These are phyloP conservation scores for Fraxinus quadrangulata DNA, from an alignment of 257 asterid species.

Conservation along the genomic window DNA sequence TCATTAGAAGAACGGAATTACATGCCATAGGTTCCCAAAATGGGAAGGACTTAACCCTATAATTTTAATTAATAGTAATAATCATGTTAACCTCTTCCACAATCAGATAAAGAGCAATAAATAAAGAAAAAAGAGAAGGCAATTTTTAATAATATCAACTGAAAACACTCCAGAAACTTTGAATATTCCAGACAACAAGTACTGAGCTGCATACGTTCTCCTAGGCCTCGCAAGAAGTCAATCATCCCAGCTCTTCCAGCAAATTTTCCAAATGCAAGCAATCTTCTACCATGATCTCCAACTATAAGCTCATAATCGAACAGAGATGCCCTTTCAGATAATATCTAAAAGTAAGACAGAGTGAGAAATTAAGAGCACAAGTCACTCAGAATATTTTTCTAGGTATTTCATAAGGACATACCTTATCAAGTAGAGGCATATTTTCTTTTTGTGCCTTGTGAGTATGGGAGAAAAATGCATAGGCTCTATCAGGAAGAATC, in stretches of 20 bases:
- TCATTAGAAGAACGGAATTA: not conserved
- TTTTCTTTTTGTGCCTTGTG: conserved; percentile 95
- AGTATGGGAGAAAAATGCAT: conserved; percentile 93
- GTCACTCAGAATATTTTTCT: not conserved
- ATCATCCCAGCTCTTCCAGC: conserved; percentile 97
- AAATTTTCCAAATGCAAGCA: conserved; percentile 87
- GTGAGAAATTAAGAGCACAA: conserved; percentile 13
- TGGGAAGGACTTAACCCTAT: not conserved
- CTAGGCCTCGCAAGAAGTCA: conserved; percentile 80
- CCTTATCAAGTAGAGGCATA: conserved; percentile 98
- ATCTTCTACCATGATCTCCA: conserved; percentile 81
- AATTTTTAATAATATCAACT: not conserved
- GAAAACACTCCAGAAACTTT: conserved; percentile 6
- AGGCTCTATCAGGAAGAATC: conserved; percentile 88
- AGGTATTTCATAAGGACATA: conserved; percentile 29
- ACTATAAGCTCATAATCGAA: conserved; percentile 93
- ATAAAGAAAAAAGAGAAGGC: not conserved
- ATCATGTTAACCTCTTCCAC: not conserved
- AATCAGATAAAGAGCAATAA: not conserved
- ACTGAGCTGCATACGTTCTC: conserved; percentile 57
- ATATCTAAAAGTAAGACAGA: conserved; percentile 44
- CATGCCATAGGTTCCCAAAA: conserved; percentile 1
- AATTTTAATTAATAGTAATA: not conserved
- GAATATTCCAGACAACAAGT: conserved; percentile 3
- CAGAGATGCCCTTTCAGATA: conserved; percentile 77